Base-by-base conservation (phyloP, 2,329 filamentous ascomycete genomes). In the Claviceps sp. region DNA sequence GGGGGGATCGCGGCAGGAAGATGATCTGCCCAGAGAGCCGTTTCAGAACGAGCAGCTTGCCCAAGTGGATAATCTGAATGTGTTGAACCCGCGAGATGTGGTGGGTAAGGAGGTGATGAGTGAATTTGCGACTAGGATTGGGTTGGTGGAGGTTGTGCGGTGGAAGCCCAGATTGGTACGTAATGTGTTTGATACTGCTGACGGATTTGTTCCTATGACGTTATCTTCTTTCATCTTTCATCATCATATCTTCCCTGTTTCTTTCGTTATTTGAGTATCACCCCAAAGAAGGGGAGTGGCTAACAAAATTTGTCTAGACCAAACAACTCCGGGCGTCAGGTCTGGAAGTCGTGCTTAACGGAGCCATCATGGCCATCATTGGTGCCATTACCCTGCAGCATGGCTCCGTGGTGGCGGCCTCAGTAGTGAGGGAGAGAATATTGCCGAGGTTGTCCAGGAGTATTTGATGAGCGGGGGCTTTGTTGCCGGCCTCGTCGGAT, bases 311-410 rank as follows among this genome's bases (percentile, higher is more conserved):
- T 57, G 58, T 38, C 26, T 55, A 79, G 76, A 77, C 82, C 22
- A 72, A 83, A 55, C 83, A 89, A 59, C 74, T 95, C 50, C 66
- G 77, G 49, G 70, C 72, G 17, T 95, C 88, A 0, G 93, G 93
- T 58, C 68, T 85, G 29, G 78, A 87, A 26, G 73, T 83, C 4
- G 83, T 97, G 23, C 71, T 95, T 51, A 79, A 85, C 47, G 83
- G 88, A 55, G 80, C 88, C 3, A 61, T 98, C 51, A 88, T 89
- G 64, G 88, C 90, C 45, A 85, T 98, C 51, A 71, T 97, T 45
- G 93, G 93, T 22, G 93, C 93, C 11, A 69, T 98, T 50, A 83
- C 88, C n/a, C 72, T 98, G 62, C 88, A 96, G 67, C 82, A 86
- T 59, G 93, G 93, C 46, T 86, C 85, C 39, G 82, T 83, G 45